Percentiles rank a stretch among this genome's conserved stretches.
Conservation (phyloP, 1,284 basidiomycete genomes). For the Marasmius tenuissimus region DNA sequence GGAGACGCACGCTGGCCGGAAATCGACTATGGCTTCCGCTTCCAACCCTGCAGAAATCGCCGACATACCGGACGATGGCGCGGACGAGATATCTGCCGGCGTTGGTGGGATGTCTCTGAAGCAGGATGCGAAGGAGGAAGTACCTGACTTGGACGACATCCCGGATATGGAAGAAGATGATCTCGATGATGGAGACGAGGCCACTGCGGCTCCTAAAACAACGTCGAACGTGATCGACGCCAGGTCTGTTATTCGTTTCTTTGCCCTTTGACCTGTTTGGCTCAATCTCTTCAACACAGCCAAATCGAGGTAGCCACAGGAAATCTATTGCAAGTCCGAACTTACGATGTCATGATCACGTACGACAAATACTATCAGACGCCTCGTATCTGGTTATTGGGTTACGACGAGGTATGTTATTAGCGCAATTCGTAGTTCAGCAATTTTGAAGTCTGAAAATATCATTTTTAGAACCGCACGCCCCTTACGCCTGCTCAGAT, state of each 20-base stretch:
- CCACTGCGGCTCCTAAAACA: constrained; percentile 63
- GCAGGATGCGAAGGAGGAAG: constrained; percentile 23
- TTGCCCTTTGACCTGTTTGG: constrained; percentile 5
- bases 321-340: constrained; percentile 92
- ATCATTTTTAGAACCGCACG: constrained; percentile 66
- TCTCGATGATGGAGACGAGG: constrained; percentile 82
- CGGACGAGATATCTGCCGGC: constrained; percentile 37
- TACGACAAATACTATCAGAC: constrained; percentile 99
- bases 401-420: constrained; percentile 84
- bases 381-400: constrained; percentile 91
- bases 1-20: constrained; percentile 80
- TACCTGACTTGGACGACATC: constrained; percentile 65
- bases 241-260: constrained; percentile 29
- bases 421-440: background rate
- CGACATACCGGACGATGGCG: constrained; percentile 82
- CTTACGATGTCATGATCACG: constrained; percentile 99
- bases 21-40: constrained; percentile 47
- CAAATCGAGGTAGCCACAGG: constrained; percentile 65
- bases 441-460: background rate
- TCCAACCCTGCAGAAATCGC: constrained; percentile 64
- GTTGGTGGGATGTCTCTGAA: constrained; percentile 45
- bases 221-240: constrained; percentile 32
- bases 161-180: constrained; percentile 91
- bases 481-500: constrained; percentile 88
- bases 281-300: constrained; percentile 30